Conservation (phyloP, 352 stramenopile species). For the Pythium oligandrum region DNA sequence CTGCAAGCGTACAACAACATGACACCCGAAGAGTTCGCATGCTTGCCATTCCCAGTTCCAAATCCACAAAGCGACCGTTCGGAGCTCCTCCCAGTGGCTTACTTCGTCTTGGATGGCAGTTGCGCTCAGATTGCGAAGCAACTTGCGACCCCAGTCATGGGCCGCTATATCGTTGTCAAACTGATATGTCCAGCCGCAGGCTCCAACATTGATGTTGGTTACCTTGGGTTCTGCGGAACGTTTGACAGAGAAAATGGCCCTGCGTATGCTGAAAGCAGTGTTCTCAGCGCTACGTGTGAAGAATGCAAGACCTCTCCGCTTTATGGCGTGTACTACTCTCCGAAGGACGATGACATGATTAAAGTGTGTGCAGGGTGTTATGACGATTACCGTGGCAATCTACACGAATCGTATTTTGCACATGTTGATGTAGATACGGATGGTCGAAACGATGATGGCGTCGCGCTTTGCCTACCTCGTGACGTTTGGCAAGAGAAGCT, state of each 20-base stretch:
- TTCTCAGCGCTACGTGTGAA: slow-evolving; percentile 19
- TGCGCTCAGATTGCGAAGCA: slow-evolving; percentile 77
- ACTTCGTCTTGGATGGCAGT: slow-evolving; percentile 73
- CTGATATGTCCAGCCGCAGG: slow-evolving; percentile 56
- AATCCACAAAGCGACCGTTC: slow-evolving; percentile 45
- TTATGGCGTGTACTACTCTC: slow-evolving; percentile 52
- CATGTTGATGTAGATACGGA: slow-evolving; percentile 26
- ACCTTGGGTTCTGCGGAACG: slow-evolving; percentile 70
- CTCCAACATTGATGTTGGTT: slow-evolving; percentile 82
- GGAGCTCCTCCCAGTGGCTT: slow-evolving; percentile 64
- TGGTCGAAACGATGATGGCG: slow-evolving; percentile 27
- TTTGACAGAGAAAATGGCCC: slow-evolving; percentile 81
- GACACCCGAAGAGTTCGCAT: slow-evolving; percentile 71
- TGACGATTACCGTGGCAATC: slow-evolving; percentile 62
- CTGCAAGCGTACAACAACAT: slow-evolving; percentile 66
- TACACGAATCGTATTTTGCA: slow-evolving; percentile 50
- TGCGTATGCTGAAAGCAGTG: slow-evolving; percentile 56
- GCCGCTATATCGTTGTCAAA: slow-evolving; percentile 79
- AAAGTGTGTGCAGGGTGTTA: slow-evolving; percentile 76
- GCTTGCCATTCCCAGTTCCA: slow-evolving; percentile 56
- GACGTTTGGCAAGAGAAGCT: slow-evolving; percentile 52
- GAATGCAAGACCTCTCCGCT: slow-evolving; percentile 49
- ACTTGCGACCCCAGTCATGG: slow-evolving; percentile 54
- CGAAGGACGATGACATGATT: slow-evolving; percentile 44
- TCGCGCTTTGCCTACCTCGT: slow-evolving; percentile 43